Conservation (phyloP, 139 green algal species). For the Zygnema circumcarinatum region DNA sequence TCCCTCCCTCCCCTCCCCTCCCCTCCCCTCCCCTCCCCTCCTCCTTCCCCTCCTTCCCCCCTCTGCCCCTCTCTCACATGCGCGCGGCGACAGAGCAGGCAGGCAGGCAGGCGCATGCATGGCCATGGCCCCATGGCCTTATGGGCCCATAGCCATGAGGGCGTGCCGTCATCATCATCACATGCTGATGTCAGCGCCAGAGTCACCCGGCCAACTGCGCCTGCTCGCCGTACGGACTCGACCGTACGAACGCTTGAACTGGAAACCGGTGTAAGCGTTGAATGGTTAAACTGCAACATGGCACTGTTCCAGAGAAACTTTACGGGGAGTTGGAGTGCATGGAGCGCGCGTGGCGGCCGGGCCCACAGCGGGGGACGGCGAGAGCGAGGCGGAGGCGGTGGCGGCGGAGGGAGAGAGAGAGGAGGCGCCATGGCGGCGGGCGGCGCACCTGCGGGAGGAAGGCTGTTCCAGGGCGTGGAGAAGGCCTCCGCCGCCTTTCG, state of each 20-base stretch:
- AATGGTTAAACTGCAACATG: too few relatives aligned
- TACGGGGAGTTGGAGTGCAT: too few relatives aligned
- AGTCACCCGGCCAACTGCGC: too few relatives aligned
- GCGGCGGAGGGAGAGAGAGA: background rate
- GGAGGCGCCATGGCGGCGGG: background rate
- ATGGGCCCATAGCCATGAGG: too few relatives aligned
- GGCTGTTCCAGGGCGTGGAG: constrained; percentile 43
- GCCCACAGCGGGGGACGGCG: too few relatives aligned
- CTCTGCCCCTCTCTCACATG: too few relatives aligned
- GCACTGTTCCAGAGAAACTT: too few relatives aligned
- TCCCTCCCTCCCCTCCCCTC: background rate
- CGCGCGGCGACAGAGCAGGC: background rate
- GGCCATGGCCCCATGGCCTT: background rate
- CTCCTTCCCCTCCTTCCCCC: background rate
- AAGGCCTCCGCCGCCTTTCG: constrained; percentile 23
- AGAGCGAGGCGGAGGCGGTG: background rate
- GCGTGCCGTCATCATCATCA: too few relatives aligned
- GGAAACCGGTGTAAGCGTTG: background rate
- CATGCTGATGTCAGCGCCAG: too few relatives aligned
- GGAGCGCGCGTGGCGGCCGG: too few relatives aligned
- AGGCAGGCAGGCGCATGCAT: background rate
- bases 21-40: background rate
- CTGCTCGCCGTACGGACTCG: too few relatives aligned
- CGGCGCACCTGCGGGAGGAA: background rate
- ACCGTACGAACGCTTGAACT: background rate